These are phyloP conservation scores for Craspedostauros australis DNA, from an alignment of 108 stramenopile species.

Conservation along the genomic window DNA sequence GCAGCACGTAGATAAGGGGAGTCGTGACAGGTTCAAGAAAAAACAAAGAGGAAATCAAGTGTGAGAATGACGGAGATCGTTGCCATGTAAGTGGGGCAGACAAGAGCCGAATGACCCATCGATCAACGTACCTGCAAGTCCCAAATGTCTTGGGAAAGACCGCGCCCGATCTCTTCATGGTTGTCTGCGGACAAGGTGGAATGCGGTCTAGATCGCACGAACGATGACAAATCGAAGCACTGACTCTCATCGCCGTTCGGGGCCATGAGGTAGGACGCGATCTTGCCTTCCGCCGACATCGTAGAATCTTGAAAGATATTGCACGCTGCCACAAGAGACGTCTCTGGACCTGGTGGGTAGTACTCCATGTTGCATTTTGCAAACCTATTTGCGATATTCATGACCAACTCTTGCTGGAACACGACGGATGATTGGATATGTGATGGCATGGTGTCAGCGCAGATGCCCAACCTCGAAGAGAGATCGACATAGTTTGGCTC, in stretches of 20 bases:
- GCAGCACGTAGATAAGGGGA: not conserved
- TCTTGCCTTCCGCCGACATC: conserved; percentile 2
- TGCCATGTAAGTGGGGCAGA: too few species aligned
- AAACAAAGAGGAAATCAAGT: too few species aligned
- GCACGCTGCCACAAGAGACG: conserved; percentile 44
- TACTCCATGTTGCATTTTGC: conserved; percentile 71
- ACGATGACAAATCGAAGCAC: conserved; percentile 59
- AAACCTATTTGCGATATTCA: conserved; percentile 46
- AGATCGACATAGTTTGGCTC: conserved; percentile 8
- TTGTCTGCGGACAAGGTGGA: conserved; percentile 54
- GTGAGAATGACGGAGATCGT: too few species aligned
- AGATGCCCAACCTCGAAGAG: conserved; percentile 32
- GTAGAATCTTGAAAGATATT: conserved; percentile 43
- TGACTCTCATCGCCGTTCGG: conserved; percentile 7
- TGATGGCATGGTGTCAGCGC: conserved; percentile 32
- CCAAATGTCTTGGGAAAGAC: conserved; percentile 57
- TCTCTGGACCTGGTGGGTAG: conserved; percentile 61
- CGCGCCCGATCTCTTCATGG: conserved; percentile 63
- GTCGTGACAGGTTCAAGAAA: conserved; percentile 29
- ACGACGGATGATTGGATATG: conserved; percentile 33
- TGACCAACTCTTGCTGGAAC: conserved; percentile 34
- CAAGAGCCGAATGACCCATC: conserved; percentile 8
- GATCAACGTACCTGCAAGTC: conserved; percentile 57
- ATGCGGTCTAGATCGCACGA: conserved; percentile 56
- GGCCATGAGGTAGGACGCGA: conserved; percentile 4